Evolutionary conservation across 116 monocot genomes (phyloP).

Genomic region (Phalaenopsis hybrid): DNA sequence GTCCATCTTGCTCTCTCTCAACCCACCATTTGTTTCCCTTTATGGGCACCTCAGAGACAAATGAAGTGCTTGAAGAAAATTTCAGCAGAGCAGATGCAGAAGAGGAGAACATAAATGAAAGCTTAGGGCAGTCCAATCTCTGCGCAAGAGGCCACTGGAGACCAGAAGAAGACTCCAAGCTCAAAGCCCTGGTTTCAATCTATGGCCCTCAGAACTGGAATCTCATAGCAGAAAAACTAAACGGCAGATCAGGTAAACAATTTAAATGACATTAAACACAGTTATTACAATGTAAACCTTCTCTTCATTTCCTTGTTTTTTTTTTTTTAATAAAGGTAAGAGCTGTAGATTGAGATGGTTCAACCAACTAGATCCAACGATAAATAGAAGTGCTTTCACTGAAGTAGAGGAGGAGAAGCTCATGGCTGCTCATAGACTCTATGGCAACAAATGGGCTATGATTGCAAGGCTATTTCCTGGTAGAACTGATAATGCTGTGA

Average conservation of each 20-base stretch:
- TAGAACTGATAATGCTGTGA: constrained; percentile 76
- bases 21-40: neutral
- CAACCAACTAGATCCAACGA: constrained; percentile 82
- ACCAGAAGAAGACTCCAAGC: constrained; percentile 88
- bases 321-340: constrained; percentile 40
- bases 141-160: constrained; percentile 86
- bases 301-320: neutral
- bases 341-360: constrained; percentile 92
- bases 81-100: neutral
- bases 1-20: neutral
- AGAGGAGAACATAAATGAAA: neutral
- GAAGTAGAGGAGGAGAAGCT: constrained; percentile 75
- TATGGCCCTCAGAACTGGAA: constrained; percentile 97
- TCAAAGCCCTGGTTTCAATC: constrained; percentile 67
- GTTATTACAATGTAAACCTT: neutral
- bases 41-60: neutral
- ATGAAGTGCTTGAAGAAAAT: too few relatives aligned
- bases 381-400: constrained; percentile 69
- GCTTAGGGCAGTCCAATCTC: constrained; percentile 49
- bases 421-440: constrained; percentile 46
- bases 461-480: constrained; percentile 83
- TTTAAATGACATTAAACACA: neutral
- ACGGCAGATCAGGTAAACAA: constrained; percentile 67
- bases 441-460: constrained; percentile 89
- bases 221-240: constrained; percentile 82